phyloP scores from a whole-genome alignment of 257 asterid species.

The Salvia miltiorrhiza region DNA sequence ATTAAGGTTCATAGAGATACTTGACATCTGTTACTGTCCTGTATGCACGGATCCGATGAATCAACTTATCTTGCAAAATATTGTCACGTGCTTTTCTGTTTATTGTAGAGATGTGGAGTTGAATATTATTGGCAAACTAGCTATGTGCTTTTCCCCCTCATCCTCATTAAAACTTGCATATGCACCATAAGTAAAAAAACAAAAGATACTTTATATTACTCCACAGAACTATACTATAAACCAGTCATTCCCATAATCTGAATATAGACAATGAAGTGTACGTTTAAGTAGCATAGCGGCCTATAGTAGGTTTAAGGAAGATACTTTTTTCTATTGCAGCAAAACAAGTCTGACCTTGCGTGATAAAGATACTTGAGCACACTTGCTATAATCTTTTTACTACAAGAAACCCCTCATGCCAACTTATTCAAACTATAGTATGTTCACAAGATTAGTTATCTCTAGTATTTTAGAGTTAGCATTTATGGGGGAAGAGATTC shows the following conservation, averaged over 20 bases:
- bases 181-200: no score
- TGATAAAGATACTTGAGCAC: neutral
- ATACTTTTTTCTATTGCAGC: neutral
- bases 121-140: no score
- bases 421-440: neutral
- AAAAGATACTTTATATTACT: no score
- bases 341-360: neutral
- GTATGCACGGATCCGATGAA: no score
- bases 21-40: no score
- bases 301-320: neutral
- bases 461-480: neutral
- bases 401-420: neutral
- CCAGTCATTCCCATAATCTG: neutral
- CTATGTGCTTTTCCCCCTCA: no score
- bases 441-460: slow-evolving; percentile 7
- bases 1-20: no score
- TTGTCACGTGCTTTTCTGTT: no score
- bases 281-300: neutral
- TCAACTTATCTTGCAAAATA: no score
- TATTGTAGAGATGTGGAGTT: no score
- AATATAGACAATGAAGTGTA: neutral
- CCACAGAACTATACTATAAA: no score
- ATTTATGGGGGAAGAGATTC: neutral
- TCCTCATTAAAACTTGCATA: no score
- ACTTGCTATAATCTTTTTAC: neutral